Percentiles rank a stretch among this genome's conserved stretches.
phyloP scores from a whole-genome alignment of 2,329 filamentous ascomycete species.

The Colletotrichum chrysophilum region DNA sequence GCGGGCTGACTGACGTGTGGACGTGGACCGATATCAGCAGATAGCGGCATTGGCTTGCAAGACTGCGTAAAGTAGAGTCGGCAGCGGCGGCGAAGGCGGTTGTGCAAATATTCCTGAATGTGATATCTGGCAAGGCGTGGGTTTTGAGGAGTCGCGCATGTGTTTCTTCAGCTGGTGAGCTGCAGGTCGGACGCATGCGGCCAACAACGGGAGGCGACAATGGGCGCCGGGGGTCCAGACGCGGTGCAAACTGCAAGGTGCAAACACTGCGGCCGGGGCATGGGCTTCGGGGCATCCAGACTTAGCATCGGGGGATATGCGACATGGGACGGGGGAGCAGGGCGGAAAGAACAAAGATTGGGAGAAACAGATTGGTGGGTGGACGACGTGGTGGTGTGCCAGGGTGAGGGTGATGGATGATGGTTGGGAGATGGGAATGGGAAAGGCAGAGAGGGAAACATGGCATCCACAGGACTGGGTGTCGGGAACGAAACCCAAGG shows the following conservation, averaged over 20 bases:
- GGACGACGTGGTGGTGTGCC: background rate
- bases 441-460: background rate
- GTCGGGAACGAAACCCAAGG: background rate
- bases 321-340: background rate
- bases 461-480: background rate
- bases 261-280: background rate
- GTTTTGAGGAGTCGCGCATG: background rate
- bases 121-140: background rate
- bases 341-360: background rate
- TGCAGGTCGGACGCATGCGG: constrained; percentile 12
- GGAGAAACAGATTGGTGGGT: background rate
- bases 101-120: background rate
- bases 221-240: background rate
- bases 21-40: background rate
- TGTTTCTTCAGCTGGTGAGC: background rate
- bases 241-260: background rate
- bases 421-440: background rate
- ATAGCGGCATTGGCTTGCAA: background rate
- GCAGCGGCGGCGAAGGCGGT: background rate
- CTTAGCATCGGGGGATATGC: background rate
- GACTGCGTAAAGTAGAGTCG: background rate
- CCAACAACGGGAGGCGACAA: background rate
- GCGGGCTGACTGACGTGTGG: background rate
- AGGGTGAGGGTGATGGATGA: background rate
- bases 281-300: background rate